A percentile compares a stretch with the other conserved stretches of the same genome.
These are phyloP conservation scores for Pleurotus tuber-regium DNA, from an alignment of 768 basidiomycete genomes.

Conservation along the genomic window DNA sequence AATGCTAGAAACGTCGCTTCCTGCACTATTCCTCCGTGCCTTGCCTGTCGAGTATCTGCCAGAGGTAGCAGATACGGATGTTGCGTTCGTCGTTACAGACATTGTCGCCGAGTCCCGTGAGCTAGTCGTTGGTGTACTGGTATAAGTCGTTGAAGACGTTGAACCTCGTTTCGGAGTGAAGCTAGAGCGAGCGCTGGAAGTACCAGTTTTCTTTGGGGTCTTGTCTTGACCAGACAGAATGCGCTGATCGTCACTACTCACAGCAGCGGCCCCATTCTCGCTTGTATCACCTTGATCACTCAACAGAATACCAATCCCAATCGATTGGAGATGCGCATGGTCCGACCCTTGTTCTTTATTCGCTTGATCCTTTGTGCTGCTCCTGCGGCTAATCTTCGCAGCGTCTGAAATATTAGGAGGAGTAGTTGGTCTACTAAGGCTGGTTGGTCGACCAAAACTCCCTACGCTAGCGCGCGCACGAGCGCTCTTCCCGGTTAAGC, in stretches of 20 bases:
- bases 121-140: conserved; percentile 73
- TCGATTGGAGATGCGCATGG: conserved; percentile 33
- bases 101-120: conserved; percentile 87
- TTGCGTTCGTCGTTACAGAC: conserved; percentile 74
- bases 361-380: conserved; percentile 30
- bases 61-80: conserved; percentile 71
- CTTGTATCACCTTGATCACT: conserved; percentile 41
- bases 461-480: conserved; percentile 76
- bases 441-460: conserved; percentile 65
- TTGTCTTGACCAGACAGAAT: conserved; percentile 52
- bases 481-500: conserved; percentile 72
- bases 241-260: conserved; percentile 58
- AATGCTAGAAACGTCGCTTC: conserved; percentile 80
- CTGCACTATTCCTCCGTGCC: conserved; percentile 75
- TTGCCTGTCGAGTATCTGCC: conserved; percentile 71
- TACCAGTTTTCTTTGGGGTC: conserved; percentile 62
- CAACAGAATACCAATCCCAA: conserved; percentile 32
- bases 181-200: conserved; percentile 60
- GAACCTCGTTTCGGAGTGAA: conserved; percentile 88
- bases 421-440: conserved; percentile 70
- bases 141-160: conserved; percentile 84
- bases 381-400: conserved; percentile 34
- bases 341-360: conserved; percentile 42
- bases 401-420: conserved; percentile 60
- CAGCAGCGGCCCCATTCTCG: conserved; percentile 35